Evolutionary conservation across 1,284 basidiomycete genomes (phyloP).

Genomic region (Porogramme epimiltina): DNA sequence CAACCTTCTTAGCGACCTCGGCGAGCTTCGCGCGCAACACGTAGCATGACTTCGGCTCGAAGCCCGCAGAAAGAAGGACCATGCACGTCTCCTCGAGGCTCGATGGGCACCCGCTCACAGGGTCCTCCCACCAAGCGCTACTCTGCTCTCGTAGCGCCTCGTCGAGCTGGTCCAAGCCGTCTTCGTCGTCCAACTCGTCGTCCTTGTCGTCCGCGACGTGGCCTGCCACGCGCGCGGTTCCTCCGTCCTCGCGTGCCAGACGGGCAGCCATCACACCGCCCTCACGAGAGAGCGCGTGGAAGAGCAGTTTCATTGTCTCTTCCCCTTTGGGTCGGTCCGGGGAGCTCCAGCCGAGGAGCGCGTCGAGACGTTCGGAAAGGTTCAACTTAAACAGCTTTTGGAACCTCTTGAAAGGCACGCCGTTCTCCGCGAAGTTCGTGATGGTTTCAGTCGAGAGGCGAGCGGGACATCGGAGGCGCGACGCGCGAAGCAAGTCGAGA

Average conservation of each 20-base stretch:
- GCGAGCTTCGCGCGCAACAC: conserved; percentile 39
- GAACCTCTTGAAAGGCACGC: conserved; percentile 36
- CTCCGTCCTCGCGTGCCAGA: conserved; percentile 30
- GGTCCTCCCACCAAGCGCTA: conserved; percentile 39
- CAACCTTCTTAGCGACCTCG: conserved; percentile 33
- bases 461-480: conserved; percentile 36
- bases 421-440: conserved; percentile 48
- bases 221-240: conserved; percentile 33
- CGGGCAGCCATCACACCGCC: conserved; percentile 36
- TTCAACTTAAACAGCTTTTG: conserved; percentile 27
- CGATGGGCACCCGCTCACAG: conserved; percentile 42
- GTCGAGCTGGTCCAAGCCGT: conserved; percentile 17
- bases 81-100: conserved; percentile 43
- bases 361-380: conserved; percentile 13
- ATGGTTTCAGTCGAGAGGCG: conserved; percentile 45
- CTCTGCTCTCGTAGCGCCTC: conserved; percentile 17
- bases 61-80: conserved; percentile 40
- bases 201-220: conserved; percentile 19
- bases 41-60: conserved; percentile 34
- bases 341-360: conserved; percentile 25
- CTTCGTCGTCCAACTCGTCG: conserved; percentile 21
- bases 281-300: conserved; percentile 32
- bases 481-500: conserved; percentile 41
- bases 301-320: conserved; percentile 32
- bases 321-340: conserved; percentile 10